Base-by-base conservation (phyloP, 495 filamentous ascomycete species). In the Penicillium argentinense region DNA sequence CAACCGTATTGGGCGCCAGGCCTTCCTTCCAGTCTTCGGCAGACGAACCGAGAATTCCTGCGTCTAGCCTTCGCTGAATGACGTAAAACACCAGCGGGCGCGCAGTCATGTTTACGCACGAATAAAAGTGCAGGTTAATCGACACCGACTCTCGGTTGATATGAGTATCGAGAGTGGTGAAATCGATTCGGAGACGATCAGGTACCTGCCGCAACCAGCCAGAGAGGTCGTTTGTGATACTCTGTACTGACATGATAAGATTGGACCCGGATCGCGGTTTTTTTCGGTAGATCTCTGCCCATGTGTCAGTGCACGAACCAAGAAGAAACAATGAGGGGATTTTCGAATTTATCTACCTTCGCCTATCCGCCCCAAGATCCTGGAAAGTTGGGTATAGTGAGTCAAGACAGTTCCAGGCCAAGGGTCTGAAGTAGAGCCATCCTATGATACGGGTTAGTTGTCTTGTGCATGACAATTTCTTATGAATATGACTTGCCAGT, bases 71-170 rank as follows among this genome's bases (percentile, higher is more conserved):
- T 23, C 66, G 60, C 45, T 73, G 71, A 38, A 78, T 74, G 11
- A 78, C 66, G 51, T 76, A 69, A 30, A 74, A 77, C 3, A 77
- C 64, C 9, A 77, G 61, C 0, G 74, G 74, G 2, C 74, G 60
- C 2, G 67, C 71, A 1, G 72, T 76, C 74, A 76, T 76, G 43
- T 75, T 78, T 41, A 77, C 62, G 55, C 74, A 77, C 5, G 72
- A 73, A 45, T 75, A 75, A 45, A 76, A 77, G 49, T 77, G 73
- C 26, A 72, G 45, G 38, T 72, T 70, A 1, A 73, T 72, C 2
- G 70, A 74, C 12, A 76, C 72, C 16, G 62, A 68, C 50, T 75
- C 74, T 9, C 74, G 70, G 30, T 63, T 69, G 14, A 68, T 54
- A 17, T 57, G 53, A 1, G 37, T 53, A 12, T 65, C 62, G 9